phyloP scores from a whole-genome alignment of 2,329 filamentous ascomycete genomes.

The Pyricularia sp. region DNA sequence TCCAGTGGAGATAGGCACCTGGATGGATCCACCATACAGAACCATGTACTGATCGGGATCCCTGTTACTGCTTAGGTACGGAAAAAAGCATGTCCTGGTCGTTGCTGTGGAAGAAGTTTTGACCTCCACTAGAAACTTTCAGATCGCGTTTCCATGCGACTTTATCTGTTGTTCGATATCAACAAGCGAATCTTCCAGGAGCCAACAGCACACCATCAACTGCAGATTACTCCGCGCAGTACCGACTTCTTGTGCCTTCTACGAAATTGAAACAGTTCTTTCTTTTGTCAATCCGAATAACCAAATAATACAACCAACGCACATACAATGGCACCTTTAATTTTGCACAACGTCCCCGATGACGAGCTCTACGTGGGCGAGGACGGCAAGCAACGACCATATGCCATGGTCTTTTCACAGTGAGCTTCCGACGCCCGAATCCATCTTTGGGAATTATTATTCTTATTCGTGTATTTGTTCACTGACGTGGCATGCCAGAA shows the following conservation, averaged over 20 bases:
- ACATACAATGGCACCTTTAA: constrained; percentile 44
- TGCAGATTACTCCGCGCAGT: not conserved
- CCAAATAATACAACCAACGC: not conserved
- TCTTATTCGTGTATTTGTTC: constrained; percentile 1
- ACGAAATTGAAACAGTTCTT: not conserved
- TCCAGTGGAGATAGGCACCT: not conserved
- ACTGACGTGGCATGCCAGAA: constrained; percentile 21
- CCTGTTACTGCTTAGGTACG: not conserved
- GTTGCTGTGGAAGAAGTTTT: not conserved
- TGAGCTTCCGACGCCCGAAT: constrained; percentile 17
- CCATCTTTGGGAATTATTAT: not conserved
- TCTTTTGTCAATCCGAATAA: not conserved
- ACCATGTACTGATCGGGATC: not conserved
- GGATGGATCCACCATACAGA: not conserved
- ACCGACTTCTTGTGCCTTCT: not conserved
- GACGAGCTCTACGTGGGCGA: constrained; percentile 54
- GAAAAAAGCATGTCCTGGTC: not conserved
- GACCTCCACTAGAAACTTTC: not conserved
- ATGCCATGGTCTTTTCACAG: constrained; percentile 54
- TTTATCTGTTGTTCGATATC: not conserved
- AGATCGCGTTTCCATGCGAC: not conserved
- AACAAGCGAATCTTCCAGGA: not conserved
- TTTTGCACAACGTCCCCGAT: constrained; percentile 55
- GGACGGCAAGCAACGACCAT: constrained; percentile 51
- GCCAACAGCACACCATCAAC: not conserved